Conservation (phyloP, 2,329 filamentous ascomycete species). For the Apiospora pterosperma region DNA sequence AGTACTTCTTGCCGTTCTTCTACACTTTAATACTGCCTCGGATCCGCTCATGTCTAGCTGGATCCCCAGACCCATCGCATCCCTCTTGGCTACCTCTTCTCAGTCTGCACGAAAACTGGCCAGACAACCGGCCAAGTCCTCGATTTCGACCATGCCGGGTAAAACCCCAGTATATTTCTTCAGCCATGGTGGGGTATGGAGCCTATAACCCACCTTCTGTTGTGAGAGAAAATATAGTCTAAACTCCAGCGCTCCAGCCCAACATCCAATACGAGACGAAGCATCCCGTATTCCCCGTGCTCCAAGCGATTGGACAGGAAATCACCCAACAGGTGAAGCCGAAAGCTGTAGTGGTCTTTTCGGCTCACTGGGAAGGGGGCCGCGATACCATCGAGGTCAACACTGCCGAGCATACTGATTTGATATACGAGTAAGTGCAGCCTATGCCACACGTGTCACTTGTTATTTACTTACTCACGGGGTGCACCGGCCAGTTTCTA, state of each 20-base stretch:
- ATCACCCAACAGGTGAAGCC: constrained; percentile 60
- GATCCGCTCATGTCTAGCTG: constrained; percentile 14
- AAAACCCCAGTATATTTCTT: constrained; percentile 46
- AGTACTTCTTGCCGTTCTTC: constrained; percentile 19
- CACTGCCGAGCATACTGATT: constrained; percentile 46
- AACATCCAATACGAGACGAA: constrained; percentile 65
- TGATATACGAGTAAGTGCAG: constrained; percentile 51
- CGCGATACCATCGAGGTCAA: constrained; percentile 52
- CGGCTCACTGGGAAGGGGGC: constrained; percentile 61
- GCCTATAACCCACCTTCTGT: neutral
- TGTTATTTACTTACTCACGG: neutral
- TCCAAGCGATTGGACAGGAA: constrained; percentile 54
- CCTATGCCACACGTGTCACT: neutral
- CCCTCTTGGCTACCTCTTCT: constrained; percentile 11
- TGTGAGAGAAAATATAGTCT: neutral
- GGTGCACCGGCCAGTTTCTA: constrained; percentile 39
- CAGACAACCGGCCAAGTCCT: neutral
- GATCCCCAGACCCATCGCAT: constrained; percentile 11
- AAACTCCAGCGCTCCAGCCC: constrained; percentile 37
- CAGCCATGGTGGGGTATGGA: constrained; percentile 46
- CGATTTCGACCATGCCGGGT: constrained; percentile 18
- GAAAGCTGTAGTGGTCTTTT: constrained; percentile 61
- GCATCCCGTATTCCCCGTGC: constrained; percentile 63
- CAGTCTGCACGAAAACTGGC: neutral
- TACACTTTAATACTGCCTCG: constrained; percentile 16